Conservation (phyloP, 228 moss, liverwort and hornwort species). For the Sphagnum fallax region DNA sequence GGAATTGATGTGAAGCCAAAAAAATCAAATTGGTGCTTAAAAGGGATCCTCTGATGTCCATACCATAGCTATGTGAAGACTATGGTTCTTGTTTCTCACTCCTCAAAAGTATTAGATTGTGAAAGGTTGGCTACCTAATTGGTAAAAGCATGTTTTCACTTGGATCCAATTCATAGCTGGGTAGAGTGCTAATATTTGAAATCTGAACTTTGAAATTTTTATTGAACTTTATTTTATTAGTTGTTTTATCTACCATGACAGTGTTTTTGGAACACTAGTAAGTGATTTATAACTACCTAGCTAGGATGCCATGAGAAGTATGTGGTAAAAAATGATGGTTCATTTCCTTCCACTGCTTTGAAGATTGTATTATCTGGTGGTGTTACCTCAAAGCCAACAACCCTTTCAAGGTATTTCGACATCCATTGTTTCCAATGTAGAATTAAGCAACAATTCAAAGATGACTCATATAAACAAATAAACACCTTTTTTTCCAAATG, state of each 20-base stretch:
- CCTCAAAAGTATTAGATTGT: too few relatives aligned
- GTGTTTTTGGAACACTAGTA: not conserved
- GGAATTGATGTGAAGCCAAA: too few relatives aligned
- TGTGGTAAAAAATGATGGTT: conserved; percentile 35
- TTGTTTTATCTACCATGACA: not conserved
- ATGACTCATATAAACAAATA: not conserved
- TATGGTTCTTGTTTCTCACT: too few relatives aligned
- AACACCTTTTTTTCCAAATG: not conserved
- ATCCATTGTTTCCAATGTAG: not conserved
- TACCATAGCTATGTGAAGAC: too few relatives aligned
- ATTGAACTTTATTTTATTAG: too few relatives aligned
- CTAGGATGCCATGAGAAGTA: conserved; percentile 43
- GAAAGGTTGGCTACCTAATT: too few relatives aligned
- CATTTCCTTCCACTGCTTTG: conserved; percentile 45
- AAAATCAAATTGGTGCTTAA: too few relatives aligned
- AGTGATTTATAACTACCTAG: conserved; percentile 28
- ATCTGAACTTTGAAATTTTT: not conserved
- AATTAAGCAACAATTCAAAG: too few relatives aligned
- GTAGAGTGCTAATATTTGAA: too few relatives aligned
- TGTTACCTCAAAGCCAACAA: conserved; percentile 17
- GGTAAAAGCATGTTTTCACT: too few relatives aligned
- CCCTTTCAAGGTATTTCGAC: conserved; percentile 37
- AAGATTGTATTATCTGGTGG: conserved; percentile 27
- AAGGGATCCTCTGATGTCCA: too few relatives aligned
- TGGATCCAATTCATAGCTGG: too few relatives aligned